These are phyloP conservation scores for Cryphonectria carpinicola DNA, from an alignment of 2,329 filamentous ascomycete genomes.

Conservation along the genomic window DNA sequence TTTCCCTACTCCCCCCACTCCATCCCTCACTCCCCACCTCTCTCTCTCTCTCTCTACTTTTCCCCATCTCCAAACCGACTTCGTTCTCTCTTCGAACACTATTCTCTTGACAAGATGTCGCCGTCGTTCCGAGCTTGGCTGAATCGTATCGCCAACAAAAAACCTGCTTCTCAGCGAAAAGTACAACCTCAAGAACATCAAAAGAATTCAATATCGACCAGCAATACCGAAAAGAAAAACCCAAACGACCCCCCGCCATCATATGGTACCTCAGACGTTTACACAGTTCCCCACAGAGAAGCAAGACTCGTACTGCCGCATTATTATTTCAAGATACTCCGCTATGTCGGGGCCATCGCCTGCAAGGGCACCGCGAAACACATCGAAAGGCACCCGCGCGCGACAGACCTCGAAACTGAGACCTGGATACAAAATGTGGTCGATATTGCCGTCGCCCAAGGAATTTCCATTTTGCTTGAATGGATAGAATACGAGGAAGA, in stretches of 20 bases:
- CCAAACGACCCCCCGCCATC: not conserved
- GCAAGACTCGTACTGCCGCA: not conserved
- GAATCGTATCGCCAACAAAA: not conserved
- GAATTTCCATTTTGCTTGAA: not conserved
- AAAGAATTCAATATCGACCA: not conserved
- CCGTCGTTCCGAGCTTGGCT: not conserved
- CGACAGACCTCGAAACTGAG: not conserved
- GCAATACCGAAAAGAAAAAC: not conserved
- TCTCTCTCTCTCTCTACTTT: too few relatives aligned
- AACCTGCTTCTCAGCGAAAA: not conserved
- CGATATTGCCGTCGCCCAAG: not conserved
- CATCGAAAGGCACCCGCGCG: not conserved
- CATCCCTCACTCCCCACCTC: too few relatives aligned
- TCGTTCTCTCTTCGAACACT: too few relatives aligned
- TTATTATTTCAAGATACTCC: not conserved
- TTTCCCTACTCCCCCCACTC: too few relatives aligned
- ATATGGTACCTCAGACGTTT: not conserved
- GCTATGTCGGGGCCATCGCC: not conserved
- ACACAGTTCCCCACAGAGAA: not conserved
- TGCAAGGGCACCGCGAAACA: not conserved
- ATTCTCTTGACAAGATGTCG: too few relatives aligned
- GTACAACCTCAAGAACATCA: not conserved
- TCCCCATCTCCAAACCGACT: too few relatives aligned
- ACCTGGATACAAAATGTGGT: not conserved
- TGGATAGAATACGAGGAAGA: not conserved